Evolutionary conservation across 805 yeast genomes (phyloP).

Genomic region (Blastobotrys terrestris): DNA sequence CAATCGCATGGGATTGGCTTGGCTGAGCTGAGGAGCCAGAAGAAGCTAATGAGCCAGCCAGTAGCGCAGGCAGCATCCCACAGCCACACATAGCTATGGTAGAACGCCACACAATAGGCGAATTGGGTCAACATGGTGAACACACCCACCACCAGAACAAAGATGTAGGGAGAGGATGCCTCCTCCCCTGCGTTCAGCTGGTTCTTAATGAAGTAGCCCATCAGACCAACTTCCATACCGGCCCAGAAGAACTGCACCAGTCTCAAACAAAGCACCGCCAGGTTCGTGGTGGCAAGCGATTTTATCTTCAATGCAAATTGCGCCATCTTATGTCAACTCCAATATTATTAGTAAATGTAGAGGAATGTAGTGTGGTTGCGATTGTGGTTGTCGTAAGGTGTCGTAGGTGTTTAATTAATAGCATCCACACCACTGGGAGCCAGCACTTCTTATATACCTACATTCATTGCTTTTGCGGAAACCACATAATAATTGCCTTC

Average conservation of each 20-base stretch:
- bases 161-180: slow-evolving; percentile 24
- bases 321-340: background rate
- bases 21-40: slow-evolving; percentile 22
- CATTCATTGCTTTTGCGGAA: background rate
- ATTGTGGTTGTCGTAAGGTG: background rate
- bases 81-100: slow-evolving; percentile 17
- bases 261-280: slow-evolving; percentile 21
- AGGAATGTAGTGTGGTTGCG: background rate
- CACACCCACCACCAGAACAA: slow-evolving; percentile 22
- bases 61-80: slow-evolving; percentile 24
- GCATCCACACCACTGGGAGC: no score
- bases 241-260: slow-evolving; percentile 28
- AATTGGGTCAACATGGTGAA: slow-evolving; percentile 24
- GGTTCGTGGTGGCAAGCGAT: slow-evolving; percentile 24
- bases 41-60: slow-evolving; percentile 20
- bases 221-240: slow-evolving; percentile 25
- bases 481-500: no score
- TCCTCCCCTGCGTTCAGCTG: slow-evolving; percentile 12
- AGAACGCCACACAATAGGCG: slow-evolving; percentile 23
- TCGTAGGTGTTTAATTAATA: no score
- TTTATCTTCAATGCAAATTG: slow-evolving; percentile 8
- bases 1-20: slow-evolving; percentile 23
- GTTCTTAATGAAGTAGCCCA: slow-evolving; percentile 21
- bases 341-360: background rate
- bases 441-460: background rate